A percentile compares a stretch with the other conserved stretches of the same genome.
phyloP scores from a whole-genome alignment of 2,329 filamentous ascomycete species.

The Acephala macrosclerotiorum region DNA sequence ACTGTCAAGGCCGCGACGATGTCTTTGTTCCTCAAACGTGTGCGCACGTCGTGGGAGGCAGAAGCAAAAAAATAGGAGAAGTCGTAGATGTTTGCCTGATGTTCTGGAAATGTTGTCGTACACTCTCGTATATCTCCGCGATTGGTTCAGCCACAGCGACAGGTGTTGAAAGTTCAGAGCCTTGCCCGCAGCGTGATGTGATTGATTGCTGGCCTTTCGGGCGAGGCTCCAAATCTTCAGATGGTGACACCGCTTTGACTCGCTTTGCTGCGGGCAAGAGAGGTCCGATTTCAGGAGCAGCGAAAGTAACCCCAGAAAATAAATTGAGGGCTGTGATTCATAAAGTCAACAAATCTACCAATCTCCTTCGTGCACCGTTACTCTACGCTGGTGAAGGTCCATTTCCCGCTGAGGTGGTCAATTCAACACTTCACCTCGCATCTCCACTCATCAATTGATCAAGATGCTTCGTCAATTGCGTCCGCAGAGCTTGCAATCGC shows the following conservation, averaged over 20 bases:
- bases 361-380: neutral
- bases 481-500: constrained; percentile 47
- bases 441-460: constrained; percentile 18
- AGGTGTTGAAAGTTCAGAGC: constrained; percentile 17
- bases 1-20: neutral
- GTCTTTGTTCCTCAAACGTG: neutral
- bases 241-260: neutral
- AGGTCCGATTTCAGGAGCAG: constrained; percentile 29
- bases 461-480: constrained; percentile 56
- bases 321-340: constrained; percentile 19
- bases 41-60: neutral
- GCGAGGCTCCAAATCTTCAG: constrained; percentile 22
- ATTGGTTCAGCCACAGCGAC: constrained; percentile 4
- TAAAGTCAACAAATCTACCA: constrained; percentile 22
- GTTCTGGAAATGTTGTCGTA: constrained; percentile 12
- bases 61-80: neutral
- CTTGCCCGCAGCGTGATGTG: constrained; percentile 24
- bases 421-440: neutral
- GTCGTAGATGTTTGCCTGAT: constrained; percentile 14
- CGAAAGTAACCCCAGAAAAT: constrained; percentile 16
- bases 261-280: constrained; percentile 4
- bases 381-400: constrained; percentile 4
- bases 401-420: constrained; percentile 13
- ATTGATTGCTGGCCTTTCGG: constrained; percentile 24
- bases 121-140: constrained; percentile 3